Conservation (phyloP, 805 yeast genomes). For the Starmerella riodocensis region DNA sequence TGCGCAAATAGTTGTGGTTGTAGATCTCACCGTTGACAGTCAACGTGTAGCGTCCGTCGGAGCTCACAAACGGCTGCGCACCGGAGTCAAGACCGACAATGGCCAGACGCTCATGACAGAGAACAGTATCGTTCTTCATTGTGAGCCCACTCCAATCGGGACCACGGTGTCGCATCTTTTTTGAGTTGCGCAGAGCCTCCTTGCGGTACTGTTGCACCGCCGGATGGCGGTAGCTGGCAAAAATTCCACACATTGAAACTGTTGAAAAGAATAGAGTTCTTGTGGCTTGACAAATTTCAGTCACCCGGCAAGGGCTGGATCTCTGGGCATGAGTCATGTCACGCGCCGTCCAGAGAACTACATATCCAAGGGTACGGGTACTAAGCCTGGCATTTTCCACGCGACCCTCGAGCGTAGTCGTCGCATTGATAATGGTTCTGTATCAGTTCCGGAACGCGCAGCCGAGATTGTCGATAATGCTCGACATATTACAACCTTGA, state of each 20-base stretch:
- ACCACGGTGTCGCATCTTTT: constrained; percentile 93
- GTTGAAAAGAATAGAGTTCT: too few relatives aligned
- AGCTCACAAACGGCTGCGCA: constrained; percentile 88
- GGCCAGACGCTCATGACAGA: constrained; percentile 92
- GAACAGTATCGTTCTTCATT: constrained; percentile 58
- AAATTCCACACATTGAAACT: constrained; percentile 96
- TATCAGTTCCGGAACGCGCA: too few relatives aligned
- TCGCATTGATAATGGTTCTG: too few relatives aligned
- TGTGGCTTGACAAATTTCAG: too few relatives aligned
- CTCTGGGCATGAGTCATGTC: too few relatives aligned
- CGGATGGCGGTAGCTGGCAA: constrained; percentile 76
- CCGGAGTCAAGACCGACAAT: constrained; percentile 96
- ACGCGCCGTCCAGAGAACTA: too few relatives aligned
- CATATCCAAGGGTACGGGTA: too few relatives aligned
- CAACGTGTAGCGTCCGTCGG: constrained; percentile 57
- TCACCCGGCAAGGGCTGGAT: too few relatives aligned
- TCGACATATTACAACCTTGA: too few relatives aligned
- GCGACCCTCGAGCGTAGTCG: too few relatives aligned
- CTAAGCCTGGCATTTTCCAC: too few relatives aligned
- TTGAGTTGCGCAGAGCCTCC: constrained; percentile 78
- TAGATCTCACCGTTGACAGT: constrained; percentile 97
- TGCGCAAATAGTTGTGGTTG: constrained; percentile 85
- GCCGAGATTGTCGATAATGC: too few relatives aligned
- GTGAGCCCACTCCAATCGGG: constrained; percentile 98
- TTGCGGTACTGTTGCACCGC: constrained; percentile 70